Conservation (phyloP, 1,284 basidiomycete genomes). For the Porodaedalea pini region DNA sequence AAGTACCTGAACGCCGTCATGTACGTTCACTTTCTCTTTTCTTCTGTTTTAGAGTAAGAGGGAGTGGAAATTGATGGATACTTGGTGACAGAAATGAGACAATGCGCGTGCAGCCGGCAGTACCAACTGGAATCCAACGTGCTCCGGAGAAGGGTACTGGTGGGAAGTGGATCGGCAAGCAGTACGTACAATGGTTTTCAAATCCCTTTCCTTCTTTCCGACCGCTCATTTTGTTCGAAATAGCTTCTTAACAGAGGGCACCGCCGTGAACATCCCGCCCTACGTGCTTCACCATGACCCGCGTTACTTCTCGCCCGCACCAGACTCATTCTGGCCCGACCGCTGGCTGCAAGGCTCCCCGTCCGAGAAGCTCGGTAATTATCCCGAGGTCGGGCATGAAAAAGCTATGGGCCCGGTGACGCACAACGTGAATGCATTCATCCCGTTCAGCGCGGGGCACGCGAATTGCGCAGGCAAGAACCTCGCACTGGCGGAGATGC, state of each 20-base stretch:
- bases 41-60: not conserved
- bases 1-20: conserved; percentile 33
- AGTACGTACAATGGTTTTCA: conserved; percentile 4
- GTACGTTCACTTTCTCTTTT: conserved; percentile 24
- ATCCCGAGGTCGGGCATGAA: not conserved
- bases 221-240: not conserved
- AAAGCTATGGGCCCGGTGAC: not conserved
- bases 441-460: conserved; percentile 35
- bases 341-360: conserved; percentile 34
- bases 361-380: not conserved
- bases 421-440: conserved; percentile 37
- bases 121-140: conserved; percentile 14
- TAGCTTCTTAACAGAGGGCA: conserved; percentile 50
- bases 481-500: conserved; percentile 34
- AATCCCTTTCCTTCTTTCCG: not conserved
- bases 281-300: conserved; percentile 45
- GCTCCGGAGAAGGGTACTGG: conserved; percentile 19
- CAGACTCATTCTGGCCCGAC: conserved; percentile 40
- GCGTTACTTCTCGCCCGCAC: conserved; percentile 37
- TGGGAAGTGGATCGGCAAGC: conserved; percentile 16
- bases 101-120: conserved; percentile 15
- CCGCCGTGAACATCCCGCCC: conserved; percentile 43
- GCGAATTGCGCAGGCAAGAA: conserved; percentile 34
- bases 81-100: conserved; percentile 13
- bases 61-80: not conserved